Conservation (phyloP, 805 yeast species). For the Alloascoidea africana region DNA sequence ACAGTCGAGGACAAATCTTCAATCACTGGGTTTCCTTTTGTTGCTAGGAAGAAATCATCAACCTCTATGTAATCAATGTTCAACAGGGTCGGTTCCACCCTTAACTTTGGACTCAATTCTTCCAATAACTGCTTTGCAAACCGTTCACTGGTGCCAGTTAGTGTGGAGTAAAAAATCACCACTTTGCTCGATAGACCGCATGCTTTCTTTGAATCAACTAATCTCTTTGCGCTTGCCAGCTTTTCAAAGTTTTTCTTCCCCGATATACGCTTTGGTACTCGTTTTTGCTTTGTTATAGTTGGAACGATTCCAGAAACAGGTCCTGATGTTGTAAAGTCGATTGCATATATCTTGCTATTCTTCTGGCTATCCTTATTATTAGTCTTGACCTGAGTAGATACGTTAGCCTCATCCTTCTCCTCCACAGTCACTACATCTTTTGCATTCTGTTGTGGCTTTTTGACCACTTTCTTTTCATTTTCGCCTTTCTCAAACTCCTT, state of each 20-base stretch:
- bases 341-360: not conserved
- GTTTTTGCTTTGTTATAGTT: not conserved
- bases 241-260: conserved; percentile 4
- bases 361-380: no score
- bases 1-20: conserved; percentile 25
- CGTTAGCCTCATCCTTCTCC: no score
- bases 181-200: conserved; percentile 32
- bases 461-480: not conserved
- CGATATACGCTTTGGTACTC: conserved; percentile 4
- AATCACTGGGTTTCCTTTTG: conserved; percentile 29
- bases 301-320: not conserved
- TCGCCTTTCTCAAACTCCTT: not conserved
- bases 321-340: conserved; percentile 1
- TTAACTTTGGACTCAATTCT: conserved; percentile 16
- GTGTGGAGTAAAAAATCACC: conserved; percentile 64
- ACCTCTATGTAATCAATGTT: conserved; percentile 75
- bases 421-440: no score
- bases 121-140: conserved; percentile 40
- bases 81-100: conserved; percentile 33
- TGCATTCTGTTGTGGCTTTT: not conserved
- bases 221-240: conserved; percentile 1
- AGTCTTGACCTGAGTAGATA: not conserved
- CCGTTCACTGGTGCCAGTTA: conserved; percentile 71
- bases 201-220: conserved; percentile 4
- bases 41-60: conserved; percentile 61